Conservation (phyloP, 208 protist species). For the Trichomonas gallinae region DNA sequence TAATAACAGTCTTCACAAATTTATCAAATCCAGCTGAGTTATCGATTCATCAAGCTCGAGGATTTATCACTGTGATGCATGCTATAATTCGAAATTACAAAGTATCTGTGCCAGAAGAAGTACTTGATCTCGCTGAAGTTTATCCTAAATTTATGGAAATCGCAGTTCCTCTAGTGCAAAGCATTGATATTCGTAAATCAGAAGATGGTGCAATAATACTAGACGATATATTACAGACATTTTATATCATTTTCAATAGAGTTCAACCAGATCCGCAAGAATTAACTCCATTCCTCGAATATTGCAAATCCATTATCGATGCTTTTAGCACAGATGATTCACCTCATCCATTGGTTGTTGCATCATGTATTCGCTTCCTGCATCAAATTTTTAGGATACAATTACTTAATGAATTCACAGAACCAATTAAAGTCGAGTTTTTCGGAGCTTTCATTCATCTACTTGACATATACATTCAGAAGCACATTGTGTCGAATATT, state of each 20-base stretch:
- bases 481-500: neutral
- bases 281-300: neutral
- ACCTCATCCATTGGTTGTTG: neutral
- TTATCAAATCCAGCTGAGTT: neutral
- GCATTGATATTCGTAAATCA: neutral
- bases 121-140: neutral
- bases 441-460: neutral
- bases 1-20: neutral
- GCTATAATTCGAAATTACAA: neutral
- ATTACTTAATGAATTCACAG: neutral
- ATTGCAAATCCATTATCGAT: neutral
- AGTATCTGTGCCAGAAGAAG: neutral
- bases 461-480: neutral
- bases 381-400: neutral
- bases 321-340: neutral
- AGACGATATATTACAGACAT: neutral
- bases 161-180: neutral
- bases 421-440: neutral
- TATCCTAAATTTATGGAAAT: neutral
- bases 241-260: neutral
- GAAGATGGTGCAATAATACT: neutral
- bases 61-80: neutral
- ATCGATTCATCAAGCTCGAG: neutral
- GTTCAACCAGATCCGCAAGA: neutral
- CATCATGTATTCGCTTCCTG: neutral